Evolutionary conservation across 441 rosid genomes (phyloP), one percentile per base, ranked within the genome.

Genomic region (Erodium moschatum): DNA sequence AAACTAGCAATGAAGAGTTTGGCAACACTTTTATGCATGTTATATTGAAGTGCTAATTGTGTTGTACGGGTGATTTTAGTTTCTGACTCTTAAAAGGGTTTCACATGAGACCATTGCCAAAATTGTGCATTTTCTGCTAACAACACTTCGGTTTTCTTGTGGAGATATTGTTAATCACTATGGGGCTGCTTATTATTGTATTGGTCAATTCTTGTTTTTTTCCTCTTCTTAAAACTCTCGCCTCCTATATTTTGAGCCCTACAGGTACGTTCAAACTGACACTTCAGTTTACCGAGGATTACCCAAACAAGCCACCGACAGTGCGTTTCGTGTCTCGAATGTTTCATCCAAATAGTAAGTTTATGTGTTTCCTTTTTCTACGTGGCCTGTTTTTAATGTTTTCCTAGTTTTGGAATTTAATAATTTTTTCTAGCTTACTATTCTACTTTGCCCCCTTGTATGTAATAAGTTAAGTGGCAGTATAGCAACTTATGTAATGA

Each of bases 331-430:
- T 82, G 67, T 82, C 85, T 50, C 74, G 83, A 31, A 82, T 83
- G 87, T 83, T 83, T 64, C 87, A 83, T 38, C 85, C 87, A 54
- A 83, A 83, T 48, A 83, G 85, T 83, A 76, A 65, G 82, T 73
- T 33, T 18, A n/a, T 19, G 18, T 4, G 27, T 58, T 58, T 20
- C 29, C 31, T 11, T 15, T 58, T 58, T 58, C 31, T 10, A 6
- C 6, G 31, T 58, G 21, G 61, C 6, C 61, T 7, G 31, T 20
- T 58, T 18, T 56, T n/a, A 15, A 52, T 52, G 61, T 54, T 54
- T 19, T 54, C 21, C 21, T 52, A 6, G 21, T 54, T 0, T 20
- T 20, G 21, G n/a, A 9, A 9, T 20, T 58, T 58, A 20, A 19
- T 58, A 58, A 7, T 20, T 58, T 11, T 11, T 58, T 18, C 64